Base-by-base conservation (phyloP, 2,329 filamentous ascomycete genomes). In the Lachnellula willkommii region DNA sequence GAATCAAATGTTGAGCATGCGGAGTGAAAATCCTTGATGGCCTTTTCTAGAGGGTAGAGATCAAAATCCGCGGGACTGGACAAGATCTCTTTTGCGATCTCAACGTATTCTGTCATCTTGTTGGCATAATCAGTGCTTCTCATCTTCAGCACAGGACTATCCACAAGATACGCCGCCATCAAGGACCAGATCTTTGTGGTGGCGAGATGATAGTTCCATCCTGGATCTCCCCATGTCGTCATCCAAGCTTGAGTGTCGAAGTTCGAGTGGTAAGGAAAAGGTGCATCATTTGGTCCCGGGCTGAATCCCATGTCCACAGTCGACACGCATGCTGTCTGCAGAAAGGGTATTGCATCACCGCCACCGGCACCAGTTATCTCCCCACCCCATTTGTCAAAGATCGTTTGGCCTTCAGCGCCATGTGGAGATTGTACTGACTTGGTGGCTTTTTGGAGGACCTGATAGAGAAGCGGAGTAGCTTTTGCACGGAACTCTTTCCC, bases 181-280 rank as follows among this genome's bases (percentile, higher is more conserved):
- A 80, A 57, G 5, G 73, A 72, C 68, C 73, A 74, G 54, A 83
- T 69, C 63, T 80, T 80, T 1, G 81, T 74, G 62, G 79, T 76
- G 1, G 82, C 75, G 8, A 77, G 67, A 60, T 86, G 84, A 24
- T 82, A 77, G 11, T 78, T 72, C 47, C 78, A 81, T 1, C 72
- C 75, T 0, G 76, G 75, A 60, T 94, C 89, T 5, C 88, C 88
- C 59, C 82, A 89, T 3, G 75, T 84, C 8, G 85, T 78, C 87
- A 93, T 92, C 89, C 89, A 93, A 64, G 84, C 76, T 67, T 88
- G 90, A 45, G 80, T 87, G 66, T 94, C 90, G 69, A 90, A 94
- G 71, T 93, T 92, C 60, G 81, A 80, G 69, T 93, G 89, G 67
- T 93, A 94, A 61, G 87, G 85, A 67, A 85, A 88, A 6, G 88